A percentile compares a stretch with the other conserved stretches of the same genome.
Evolutionary conservation across 1,284 basidiomycete genomes (phyloP).

Genomic region (Irpex rosettiformis): DNA sequence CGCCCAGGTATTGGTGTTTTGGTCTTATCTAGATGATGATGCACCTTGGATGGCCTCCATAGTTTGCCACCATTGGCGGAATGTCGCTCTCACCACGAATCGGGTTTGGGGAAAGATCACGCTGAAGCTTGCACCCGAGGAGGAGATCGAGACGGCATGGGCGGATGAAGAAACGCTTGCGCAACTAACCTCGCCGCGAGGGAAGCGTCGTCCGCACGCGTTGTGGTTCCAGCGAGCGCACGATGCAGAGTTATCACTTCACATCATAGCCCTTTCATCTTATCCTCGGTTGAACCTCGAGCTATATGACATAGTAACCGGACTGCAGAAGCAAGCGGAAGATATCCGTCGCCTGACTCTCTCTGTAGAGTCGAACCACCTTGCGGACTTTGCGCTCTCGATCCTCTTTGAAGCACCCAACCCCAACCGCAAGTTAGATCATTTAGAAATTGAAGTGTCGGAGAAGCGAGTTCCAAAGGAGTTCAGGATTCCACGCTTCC

Average conservation of each 20-base stretch:
- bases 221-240: background rate
- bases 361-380: too few relatives aligned
- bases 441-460: too few relatives aligned
- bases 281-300: background rate
- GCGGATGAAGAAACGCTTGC: background rate
- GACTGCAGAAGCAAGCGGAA: background rate
- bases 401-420: too few relatives aligned
- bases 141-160: background rate
- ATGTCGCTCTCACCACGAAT: constrained; percentile 11
- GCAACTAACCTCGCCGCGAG: background rate
- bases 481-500: too few relatives aligned
- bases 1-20: constrained; percentile 6
- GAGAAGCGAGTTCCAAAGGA: too few relatives aligned
- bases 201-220: background rate
- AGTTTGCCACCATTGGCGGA: constrained; percentile 17
- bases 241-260: background rate
- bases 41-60: constrained; percentile 17
- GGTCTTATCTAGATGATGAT: constrained; percentile 15
- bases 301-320: background rate
- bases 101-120: constrained; percentile 14
- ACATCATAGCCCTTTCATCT: background rate
- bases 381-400: too few relatives aligned
- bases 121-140: background rate
- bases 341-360: too few relatives aligned
- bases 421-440: too few relatives aligned